A percentile compares a stretch with the other conserved stretches of the same genome.
These are phyloP conservation scores for Lasiodiplodia sp. DNA, from an alignment of 2,329 filamentous ascomycete species.

Conservation along the genomic window DNA sequence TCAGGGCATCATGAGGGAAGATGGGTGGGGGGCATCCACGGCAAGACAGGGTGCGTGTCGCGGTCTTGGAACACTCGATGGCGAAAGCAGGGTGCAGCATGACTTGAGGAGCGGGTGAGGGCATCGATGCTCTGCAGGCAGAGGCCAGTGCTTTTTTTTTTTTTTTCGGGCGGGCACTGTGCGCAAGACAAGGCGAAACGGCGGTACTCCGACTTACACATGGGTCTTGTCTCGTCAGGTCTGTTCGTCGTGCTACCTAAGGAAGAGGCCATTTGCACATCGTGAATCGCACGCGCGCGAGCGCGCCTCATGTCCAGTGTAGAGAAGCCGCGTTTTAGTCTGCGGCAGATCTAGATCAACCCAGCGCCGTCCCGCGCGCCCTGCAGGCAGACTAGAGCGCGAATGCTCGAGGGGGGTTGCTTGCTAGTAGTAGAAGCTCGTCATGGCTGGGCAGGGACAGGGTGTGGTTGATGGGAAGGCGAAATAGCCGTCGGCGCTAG, in stretches of 20 bases:
- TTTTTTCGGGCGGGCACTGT: conserved; percentile 2
- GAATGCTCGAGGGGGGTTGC: not conserved
- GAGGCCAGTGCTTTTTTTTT: not conserved
- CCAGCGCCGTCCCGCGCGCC: conserved; percentile 5
- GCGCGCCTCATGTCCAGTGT: too few relatives aligned
- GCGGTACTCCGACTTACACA: not conserved
- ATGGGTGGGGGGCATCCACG: conserved; percentile 5
- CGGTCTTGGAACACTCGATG: not conserved
- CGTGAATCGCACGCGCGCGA: not conserved
- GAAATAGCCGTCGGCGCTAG: not conserved
- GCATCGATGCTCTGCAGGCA: not conserved
- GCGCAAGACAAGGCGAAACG: not conserved
- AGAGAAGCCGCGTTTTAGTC: not conserved
- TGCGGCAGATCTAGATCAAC: conserved; percentile 7
- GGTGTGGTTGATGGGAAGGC: not conserved
- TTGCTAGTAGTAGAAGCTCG: not conserved
- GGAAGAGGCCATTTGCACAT: not conserved
- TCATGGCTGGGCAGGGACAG: not conserved
- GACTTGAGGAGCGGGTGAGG: not conserved
- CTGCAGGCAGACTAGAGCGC: conserved; percentile 4
- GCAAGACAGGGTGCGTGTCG: not conserved
- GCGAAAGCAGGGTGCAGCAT: conserved; percentile 6
- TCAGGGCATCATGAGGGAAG: conserved; percentile 1
- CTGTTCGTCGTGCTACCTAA: too few relatives aligned
- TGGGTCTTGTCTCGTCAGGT: not conserved